Base-by-base conservation (phyloP, 257 asterid genomes). In the Handroanthus guayacan region DNA sequence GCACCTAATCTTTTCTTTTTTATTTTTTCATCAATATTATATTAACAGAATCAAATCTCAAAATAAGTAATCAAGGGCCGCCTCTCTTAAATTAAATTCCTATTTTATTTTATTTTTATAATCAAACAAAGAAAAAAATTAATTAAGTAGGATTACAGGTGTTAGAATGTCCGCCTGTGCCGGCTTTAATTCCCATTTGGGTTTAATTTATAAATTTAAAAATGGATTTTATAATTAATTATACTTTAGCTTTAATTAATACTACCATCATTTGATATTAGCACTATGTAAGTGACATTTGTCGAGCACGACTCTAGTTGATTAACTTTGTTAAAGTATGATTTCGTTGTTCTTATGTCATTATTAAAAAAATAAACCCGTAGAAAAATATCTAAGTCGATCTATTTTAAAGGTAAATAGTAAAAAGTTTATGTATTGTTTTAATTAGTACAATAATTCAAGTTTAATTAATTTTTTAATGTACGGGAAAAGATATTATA, bases 141-240 rank as follows among this genome's bases (percentile, higher is more conserved):
- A 64, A 68, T 74, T 66, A 41, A 66, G 18, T 81, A 75, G 76
- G 71, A 44, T 44, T 55, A 61, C 84, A 82, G 70, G 83, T 58
- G 86, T 78, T 72, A 51, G 82, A 79, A 76, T 80, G 80, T 75
- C 89, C 87, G 88, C 72, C 81, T 16, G 76, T 66, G 84, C 86
- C 89, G 93, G 93, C 93, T 84, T 80, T 88, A 84, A 61, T 75
- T 63, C 79, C 77, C 86, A 65, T 75, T 82, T 68, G 48, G 68
- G 62, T 36, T 74, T 69, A 45, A 71, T 18, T 77, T 58, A 65
- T 36, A 12, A 9, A 64, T 80, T 78, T 73, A 69, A 45, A 62
- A 57, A 62, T 44, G 45, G 38, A 56, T 69, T 72, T 57, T 38
- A 58, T 68, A n/a, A 65, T 41, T 48, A 67, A 78, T 71, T 45